These are phyloP conservation scores for Ogataea methanolica DNA, from an alignment of 805 yeast genomes.

Conservation along the genomic window DNA sequence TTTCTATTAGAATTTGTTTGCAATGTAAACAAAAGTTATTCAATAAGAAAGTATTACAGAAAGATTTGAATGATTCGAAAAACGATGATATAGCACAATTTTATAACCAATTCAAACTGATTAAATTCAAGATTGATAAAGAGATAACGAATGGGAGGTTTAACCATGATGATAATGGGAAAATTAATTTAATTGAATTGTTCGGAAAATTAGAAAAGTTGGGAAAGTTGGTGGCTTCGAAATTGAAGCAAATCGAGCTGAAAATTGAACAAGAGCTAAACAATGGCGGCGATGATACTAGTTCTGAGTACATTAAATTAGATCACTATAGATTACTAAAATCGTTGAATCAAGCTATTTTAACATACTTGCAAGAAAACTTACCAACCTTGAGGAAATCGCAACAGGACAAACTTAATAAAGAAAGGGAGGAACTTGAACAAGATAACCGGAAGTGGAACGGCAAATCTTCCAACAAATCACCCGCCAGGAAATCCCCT, in stretches of 20 bases:
- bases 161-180: conserved; percentile 34
- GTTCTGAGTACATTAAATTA: background rate
- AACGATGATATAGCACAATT: conserved; percentile 34
- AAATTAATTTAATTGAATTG: conserved; percentile 42
- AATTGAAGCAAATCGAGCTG: conserved; percentile 21
- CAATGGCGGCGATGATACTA: background rate
- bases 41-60: conserved; percentile 44
- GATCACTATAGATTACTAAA: conserved; percentile 45
- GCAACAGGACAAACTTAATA: conserved; percentile 33
- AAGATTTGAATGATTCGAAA: conserved; percentile 32
- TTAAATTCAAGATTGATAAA: conserved; percentile 18
- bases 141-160: conserved; percentile 15
- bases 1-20: conserved; percentile 57
- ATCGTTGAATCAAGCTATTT: conserved; percentile 54
- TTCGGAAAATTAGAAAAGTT: conserved; percentile 48
- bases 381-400: conserved; percentile 60
- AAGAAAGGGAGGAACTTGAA: conserved; percentile 8
- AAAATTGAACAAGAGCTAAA: conserved; percentile 16
- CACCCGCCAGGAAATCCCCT: conserved; percentile 3
- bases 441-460: background rate
- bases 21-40: conserved; percentile 64
- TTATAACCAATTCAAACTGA: conserved; percentile 27
- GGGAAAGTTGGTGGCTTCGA: conserved; percentile 37
- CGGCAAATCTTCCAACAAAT: background rate
- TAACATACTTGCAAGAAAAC: conserved; percentile 60